A percentile compares a stretch with the other conserved stretches of the same genome.
Evolutionary conservation across 306 rosid species (phyloP).

Genomic region (Dalbergia cochinchinensis): DNA sequence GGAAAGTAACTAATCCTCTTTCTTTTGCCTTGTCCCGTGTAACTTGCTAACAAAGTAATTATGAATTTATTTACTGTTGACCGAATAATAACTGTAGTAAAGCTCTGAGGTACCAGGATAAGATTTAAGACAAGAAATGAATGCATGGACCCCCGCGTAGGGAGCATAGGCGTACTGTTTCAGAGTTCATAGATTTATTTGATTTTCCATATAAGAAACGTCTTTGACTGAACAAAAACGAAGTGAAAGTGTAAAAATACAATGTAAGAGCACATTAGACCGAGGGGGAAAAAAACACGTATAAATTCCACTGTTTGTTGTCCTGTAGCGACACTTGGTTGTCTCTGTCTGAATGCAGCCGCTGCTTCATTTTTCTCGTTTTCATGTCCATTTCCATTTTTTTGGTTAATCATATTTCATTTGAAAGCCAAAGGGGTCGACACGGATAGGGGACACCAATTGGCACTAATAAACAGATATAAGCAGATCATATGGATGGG

Average conservation of each 20-base stretch:
- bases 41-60: constrained; percentile 22
- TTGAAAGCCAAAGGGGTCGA: not conserved
- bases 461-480: not conserved
- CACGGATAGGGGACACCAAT: not conserved
- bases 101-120: not conserved
- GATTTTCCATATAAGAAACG: constrained; percentile 47
- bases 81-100: not conserved
- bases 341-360: not conserved
- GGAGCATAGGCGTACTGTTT: not conserved
- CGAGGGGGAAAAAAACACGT: constrained; percentile 38
- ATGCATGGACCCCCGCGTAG: not conserved
- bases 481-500: not conserved
- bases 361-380: not conserved
- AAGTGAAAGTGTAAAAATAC: constrained; percentile 44
- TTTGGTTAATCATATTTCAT: not conserved
- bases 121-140: constrained; percentile 25
- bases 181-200: not conserved
- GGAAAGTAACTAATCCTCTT: not conserved
- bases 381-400: not conserved
- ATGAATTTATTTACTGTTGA: not conserved
- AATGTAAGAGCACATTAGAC: not conserved
- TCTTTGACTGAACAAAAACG: constrained; percentile 64
- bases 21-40: not conserved
- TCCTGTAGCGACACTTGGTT: constrained; percentile 5
- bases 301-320: constrained; percentile 14